Evolutionary conservation across 305 asterid species (phyloP).

Genomic region (Fraxinus velutina): DNA sequence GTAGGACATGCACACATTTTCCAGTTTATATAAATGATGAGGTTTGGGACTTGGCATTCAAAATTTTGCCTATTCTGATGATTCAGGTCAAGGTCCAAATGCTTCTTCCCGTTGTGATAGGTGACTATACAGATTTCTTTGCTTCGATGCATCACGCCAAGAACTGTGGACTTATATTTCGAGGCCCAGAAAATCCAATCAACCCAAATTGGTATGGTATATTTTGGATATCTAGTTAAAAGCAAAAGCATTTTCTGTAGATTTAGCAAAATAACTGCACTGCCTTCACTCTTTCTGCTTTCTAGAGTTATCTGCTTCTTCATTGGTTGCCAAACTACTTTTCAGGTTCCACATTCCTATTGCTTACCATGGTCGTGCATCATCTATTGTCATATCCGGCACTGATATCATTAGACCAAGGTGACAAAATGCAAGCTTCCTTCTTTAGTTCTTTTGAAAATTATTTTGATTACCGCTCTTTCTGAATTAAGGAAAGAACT

Average conservation of each 20-base stretch:
- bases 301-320: background rate
- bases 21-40: constrained; percentile 9
- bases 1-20: constrained; percentile 35
- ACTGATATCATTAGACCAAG: constrained; percentile 87
- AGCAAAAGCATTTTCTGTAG: constrained; percentile 5
- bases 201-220: constrained; percentile 68
- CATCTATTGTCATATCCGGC: constrained; percentile 88
- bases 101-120: constrained; percentile 85
- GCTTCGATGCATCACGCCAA: constrained; percentile 86
- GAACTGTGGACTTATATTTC: constrained; percentile 85
- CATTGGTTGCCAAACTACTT: constrained; percentile 17
- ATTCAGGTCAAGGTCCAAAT: constrained; percentile 68
- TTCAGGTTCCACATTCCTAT: constrained; percentile 94
- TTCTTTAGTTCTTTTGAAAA: constrained; percentile 5
- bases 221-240: background rate
- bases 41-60: constrained; percentile 8
- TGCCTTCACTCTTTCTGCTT: background rate
- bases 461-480: background rate
- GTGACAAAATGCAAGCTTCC: constrained; percentile 34
- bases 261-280: background rate
- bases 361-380: constrained; percentile 98
- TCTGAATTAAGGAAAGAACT: background rate
- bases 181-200: constrained; percentile 76
- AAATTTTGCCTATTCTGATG: constrained; percentile 24
- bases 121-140: constrained; percentile 95